Conservation (phyloP, 2,329 filamentous ascomycete species). For the Calonectria henricotiae region DNA sequence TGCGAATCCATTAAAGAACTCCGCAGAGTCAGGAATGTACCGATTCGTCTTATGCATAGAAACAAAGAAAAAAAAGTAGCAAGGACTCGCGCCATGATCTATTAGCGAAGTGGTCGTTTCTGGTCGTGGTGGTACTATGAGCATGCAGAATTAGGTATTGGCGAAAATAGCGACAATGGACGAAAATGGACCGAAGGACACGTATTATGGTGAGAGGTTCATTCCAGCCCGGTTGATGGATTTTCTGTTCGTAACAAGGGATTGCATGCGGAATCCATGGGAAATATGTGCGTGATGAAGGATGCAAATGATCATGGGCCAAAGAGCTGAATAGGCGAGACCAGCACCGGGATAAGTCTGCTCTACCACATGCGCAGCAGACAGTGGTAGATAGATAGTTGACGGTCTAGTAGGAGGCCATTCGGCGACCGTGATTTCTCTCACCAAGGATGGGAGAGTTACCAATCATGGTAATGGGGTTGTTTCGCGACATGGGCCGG, state of each 20-base stretch:
- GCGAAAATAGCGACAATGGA: slow-evolving; percentile 31
- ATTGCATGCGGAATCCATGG: slow-evolving; percentile 39
- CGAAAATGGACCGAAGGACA: slow-evolving; percentile 36
- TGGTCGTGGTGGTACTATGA: slow-evolving; percentile 52
- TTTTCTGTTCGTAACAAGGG: slow-evolving; percentile 36
- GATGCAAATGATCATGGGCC: slow-evolving; percentile 44
- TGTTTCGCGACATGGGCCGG: slow-evolving; percentile 61
- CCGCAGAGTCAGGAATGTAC: slow-evolving; percentile 38
- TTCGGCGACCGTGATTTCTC: slow-evolving; percentile 71
- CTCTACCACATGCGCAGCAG: slow-evolving; percentile 52
- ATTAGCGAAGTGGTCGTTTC: slow-evolving; percentile 53
- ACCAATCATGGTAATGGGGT: slow-evolving; percentile 64
- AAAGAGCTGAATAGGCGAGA: slow-evolving; percentile 49
- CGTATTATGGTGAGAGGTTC: slow-evolving; percentile 37
- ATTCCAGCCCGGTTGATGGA: slow-evolving; percentile 37
- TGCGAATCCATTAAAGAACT: slow-evolving; percentile 44
- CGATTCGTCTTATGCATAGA: slow-evolving; percentile 48
- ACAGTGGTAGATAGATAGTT: slow-evolving; percentile 45
- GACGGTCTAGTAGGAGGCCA: slow-evolving; percentile 74
- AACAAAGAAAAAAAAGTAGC: slow-evolving; percentile 43
- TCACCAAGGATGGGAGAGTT: slow-evolving; percentile 66
- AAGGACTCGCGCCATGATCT: slow-evolving; percentile 50
- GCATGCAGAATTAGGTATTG: slow-evolving; percentile 49
- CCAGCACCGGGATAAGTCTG: slow-evolving; percentile 50
- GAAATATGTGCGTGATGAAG: slow-evolving; percentile 40